These are phyloP conservation scores for Diaporthe vexans DNA, from an alignment of 2,329 filamentous ascomycete species.

Conservation along the genomic window DNA sequence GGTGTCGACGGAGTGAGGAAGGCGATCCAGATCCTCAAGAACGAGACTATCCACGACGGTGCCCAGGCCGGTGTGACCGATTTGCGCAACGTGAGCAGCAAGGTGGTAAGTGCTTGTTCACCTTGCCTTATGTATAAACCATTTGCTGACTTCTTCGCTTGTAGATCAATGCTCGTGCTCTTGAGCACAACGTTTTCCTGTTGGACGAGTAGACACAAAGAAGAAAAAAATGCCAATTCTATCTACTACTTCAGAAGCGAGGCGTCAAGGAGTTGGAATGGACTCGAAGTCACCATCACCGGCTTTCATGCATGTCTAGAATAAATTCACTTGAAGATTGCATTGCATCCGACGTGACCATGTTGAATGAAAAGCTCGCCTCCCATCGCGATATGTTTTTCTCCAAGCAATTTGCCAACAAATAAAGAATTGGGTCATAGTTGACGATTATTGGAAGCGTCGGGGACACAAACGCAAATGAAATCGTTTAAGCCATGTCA, in stretches of 20 bases:
- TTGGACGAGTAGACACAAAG: slow-evolving; percentile 3
- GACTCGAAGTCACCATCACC: background rate
- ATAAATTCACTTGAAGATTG: too few species aligned
- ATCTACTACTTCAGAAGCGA: background rate
- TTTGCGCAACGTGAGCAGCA: slow-evolving; percentile 43
- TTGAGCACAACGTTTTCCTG: slow-evolving; percentile 27
- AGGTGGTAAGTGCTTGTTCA: slow-evolving; percentile 35
- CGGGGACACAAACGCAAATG: too few species aligned
- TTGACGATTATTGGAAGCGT: too few species aligned
- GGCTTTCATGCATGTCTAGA: too few species aligned
- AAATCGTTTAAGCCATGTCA: too few species aligned
- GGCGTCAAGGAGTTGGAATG: background rate
- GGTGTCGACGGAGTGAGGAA: slow-evolving; percentile 61
- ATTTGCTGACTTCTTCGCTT: background rate
- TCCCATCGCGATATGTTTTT: too few species aligned
- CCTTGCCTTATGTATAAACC: fast-evolving
- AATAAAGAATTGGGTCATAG: too few species aligned
- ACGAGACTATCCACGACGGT: slow-evolving; percentile 57
- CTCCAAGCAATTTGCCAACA: too few species aligned
- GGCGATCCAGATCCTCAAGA: slow-evolving; percentile 62
- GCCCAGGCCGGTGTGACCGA: slow-evolving; percentile 51
- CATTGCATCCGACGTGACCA: too few species aligned
- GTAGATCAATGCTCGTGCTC: slow-evolving; percentile 25
- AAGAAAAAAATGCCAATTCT: background rate
- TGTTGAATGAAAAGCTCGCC: too few species aligned